A percentile compares a stretch with the other conserved stretches of the same genome.
Evolutionary conservation across 2,329 filamentous ascomycete species (phyloP).

Genomic region (Bipolaris zeicola): DNA sequence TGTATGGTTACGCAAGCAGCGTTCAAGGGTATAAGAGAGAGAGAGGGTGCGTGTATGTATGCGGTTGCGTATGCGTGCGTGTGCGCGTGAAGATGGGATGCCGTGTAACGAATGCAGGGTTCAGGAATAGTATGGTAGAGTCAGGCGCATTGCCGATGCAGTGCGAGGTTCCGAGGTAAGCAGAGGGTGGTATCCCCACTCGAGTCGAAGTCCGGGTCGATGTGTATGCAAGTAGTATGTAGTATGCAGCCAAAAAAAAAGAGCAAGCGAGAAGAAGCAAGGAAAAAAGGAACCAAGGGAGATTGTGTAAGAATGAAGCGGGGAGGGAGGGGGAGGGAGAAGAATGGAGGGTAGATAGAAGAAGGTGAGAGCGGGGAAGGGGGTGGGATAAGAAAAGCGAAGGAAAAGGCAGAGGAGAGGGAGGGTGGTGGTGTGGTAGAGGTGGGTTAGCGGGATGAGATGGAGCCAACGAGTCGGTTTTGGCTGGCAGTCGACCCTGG

Average conservation of each 20-base stretch:
- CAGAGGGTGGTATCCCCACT: slow-evolving; percentile 1
- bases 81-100: not conserved
- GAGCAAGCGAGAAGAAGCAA: not conserved
- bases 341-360: not conserved
- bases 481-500: slow-evolving; percentile 11
- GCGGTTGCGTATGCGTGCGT: too few relatives aligned
- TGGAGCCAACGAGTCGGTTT: slow-evolving; percentile 11
- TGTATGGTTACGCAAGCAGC: slow-evolving; percentile 14
- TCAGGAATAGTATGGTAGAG: slow-evolving; percentile 6
- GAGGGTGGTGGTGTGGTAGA: not conserved
- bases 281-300: not conserved
- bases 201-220: not conserved
- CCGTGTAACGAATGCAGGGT: slow-evolving; percentile 12
- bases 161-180: slow-evolving; percentile 1
- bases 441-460: not conserved
- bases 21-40: slow-evolving; percentile 16
- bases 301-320: not conserved
- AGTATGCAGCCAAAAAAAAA: too few relatives aligned
- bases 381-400: not conserved
- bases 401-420: not conserved
- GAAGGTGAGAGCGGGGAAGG: not conserved
- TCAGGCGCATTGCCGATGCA: slow-evolving; percentile 21
- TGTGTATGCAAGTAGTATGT: too few relatives aligned
- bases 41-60: slow-evolving; percentile 4
- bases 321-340: not conserved